These are phyloP conservation scores for Fragaria nilgerrensis DNA, from an alignment of 306 rosid species.

Conservation along the genomic window DNA sequence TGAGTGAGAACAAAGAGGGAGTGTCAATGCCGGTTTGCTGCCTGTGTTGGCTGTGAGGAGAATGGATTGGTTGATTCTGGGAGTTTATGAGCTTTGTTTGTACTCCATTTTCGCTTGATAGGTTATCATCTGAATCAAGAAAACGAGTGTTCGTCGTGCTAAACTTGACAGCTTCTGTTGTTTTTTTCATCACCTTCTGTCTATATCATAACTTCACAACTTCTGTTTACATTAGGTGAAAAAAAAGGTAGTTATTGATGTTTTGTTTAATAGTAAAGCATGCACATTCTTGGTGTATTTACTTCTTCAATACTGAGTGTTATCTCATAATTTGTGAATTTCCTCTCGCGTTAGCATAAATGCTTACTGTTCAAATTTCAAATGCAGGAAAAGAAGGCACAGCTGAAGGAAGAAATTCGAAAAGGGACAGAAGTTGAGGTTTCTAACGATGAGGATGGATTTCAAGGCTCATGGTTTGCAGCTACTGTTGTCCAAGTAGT, in stretches of 20 bases:
- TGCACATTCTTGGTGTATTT: background rate
- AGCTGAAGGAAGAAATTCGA: conserved; percentile 18
- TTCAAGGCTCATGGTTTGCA: conserved; percentile 71
- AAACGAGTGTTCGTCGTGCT: background rate
- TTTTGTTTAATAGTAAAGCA: background rate
- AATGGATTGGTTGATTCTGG: background rate
- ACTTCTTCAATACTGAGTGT: too few relatives aligned
- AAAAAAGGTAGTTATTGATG: background rate
- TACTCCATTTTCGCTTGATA: background rate
- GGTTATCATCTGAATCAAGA: background rate
- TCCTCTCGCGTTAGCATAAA: background rate
- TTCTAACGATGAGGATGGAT: conserved; percentile 68
- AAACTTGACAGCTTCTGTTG: background rate
- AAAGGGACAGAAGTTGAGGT: conserved; percentile 58
- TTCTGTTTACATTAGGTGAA: background rate
- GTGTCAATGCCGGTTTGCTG: background rate
- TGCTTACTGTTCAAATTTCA: background rate
- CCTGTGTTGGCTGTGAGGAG: background rate
- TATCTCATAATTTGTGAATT: background rate
- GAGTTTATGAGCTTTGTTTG: background rate
- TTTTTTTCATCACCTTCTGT: background rate
- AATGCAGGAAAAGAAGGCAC: conserved; percentile 23
- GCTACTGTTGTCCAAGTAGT: conserved; percentile 37
- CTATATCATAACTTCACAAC: background rate
- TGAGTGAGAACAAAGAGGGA: background rate